Evolutionary conservation across 2,329 filamentous ascomycete species (phyloP).

Genomic region (Fusarium sp.): DNA sequence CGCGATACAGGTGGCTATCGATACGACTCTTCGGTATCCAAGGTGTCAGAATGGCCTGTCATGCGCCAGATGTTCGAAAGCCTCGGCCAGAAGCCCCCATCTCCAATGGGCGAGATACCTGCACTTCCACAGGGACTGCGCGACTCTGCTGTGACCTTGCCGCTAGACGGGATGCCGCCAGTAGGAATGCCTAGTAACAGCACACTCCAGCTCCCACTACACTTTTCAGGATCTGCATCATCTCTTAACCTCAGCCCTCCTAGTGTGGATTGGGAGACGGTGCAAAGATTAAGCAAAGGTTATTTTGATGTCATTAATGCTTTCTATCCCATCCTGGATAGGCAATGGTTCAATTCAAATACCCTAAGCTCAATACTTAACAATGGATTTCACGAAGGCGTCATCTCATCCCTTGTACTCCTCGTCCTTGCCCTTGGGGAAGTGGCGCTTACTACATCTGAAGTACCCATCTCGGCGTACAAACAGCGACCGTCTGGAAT

Average conservation of each 20-base stretch:
- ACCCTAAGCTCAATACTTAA: constrained; percentile 58
- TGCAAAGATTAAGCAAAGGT: constrained; percentile 62
- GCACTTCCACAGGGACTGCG: constrained; percentile 38
- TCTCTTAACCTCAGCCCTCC: constrained; percentile 31
- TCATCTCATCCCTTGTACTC: constrained; percentile 63
- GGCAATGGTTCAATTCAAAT: constrained; percentile 63
- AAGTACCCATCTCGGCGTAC: constrained; percentile 56
- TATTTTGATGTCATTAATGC: constrained; percentile 72
- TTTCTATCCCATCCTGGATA: constrained; percentile 67
- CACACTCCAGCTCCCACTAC: constrained; percentile 36
- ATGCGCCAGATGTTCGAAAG: constrained; percentile 43
- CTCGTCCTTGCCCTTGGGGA: constrained; percentile 70
- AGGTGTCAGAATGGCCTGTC: constrained; percentile 44
- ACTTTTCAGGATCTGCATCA: constrained; percentile 30
- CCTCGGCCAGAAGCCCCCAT: constrained; percentile 40
- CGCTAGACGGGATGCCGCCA: constrained; percentile 40
- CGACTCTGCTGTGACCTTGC: constrained; percentile 33
- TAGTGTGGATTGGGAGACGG: constrained; percentile 58
- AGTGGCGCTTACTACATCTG: constrained; percentile 63
- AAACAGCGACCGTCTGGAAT: constrained; percentile 62
- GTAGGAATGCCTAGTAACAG: constrained; percentile 30
- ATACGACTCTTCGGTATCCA: constrained; percentile 44
- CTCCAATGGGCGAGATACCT: constrained; percentile 32
- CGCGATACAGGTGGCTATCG: constrained; percentile 41
- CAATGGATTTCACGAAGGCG: constrained; percentile 59